Conservation (phyloP, 345 rosid genomes). For the Rhodamnia argentea region DNA sequence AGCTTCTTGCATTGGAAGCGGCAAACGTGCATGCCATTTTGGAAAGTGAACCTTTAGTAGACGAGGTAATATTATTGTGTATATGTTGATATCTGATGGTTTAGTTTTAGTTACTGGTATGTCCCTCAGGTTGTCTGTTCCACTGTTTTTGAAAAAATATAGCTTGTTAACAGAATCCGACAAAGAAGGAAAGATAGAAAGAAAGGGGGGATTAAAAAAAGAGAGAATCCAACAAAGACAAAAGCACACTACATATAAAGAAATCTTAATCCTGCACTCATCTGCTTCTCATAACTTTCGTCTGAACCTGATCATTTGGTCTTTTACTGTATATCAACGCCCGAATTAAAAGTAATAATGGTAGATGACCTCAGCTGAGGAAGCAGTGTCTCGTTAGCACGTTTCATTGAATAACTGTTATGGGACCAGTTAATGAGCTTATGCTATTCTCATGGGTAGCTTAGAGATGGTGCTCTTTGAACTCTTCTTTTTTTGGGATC, state of each 20-base stretch:
- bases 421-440: background rate
- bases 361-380: background rate
- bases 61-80: conserved; percentile 46
- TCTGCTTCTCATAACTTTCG: background rate
- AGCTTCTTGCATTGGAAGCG: conserved; percentile 96
- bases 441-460: background rate
- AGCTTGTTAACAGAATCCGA: background rate
- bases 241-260: background rate
- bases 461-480: background rate
- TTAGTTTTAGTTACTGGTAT: background rate
- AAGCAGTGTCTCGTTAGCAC: background rate
- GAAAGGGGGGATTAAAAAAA: no score
- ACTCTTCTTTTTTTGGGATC: background rate
- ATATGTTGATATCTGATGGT: background rate
- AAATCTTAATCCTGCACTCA: background rate
- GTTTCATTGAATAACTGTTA: background rate
- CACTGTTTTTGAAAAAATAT: background rate
- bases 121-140: background rate
- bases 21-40: conserved; percentile 98
- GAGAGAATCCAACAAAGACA: background rate
- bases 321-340: background rate
- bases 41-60: conserved; percentile 94
- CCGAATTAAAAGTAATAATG: background rate
- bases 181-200: background rate
- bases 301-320: background rate